Evolutionary conservation across 495 filamentous ascomycete species (phyloP).

Genomic region (Neurospora sublineolata): DNA sequence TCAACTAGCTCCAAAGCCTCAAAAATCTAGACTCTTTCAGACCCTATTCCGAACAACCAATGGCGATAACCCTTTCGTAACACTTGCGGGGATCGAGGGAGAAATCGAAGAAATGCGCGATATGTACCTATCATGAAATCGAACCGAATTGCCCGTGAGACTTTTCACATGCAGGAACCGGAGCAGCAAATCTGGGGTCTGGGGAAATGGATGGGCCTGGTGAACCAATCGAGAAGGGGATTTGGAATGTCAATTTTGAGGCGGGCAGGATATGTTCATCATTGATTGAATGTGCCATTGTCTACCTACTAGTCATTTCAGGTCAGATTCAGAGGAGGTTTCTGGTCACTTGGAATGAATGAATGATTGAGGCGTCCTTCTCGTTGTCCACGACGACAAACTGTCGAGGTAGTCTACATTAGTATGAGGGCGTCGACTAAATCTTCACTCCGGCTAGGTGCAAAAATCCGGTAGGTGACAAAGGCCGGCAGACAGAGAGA

Average conservation of each 20-base stretch:
- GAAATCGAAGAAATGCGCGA: neutral
- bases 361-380: too few species aligned
- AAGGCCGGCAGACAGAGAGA: too few species aligned
- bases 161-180: neutral
- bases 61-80: neutral
- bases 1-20: neutral
- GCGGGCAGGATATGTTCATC: neutral
- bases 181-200: neutral
- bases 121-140: neutral
- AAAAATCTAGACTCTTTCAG: neutral
- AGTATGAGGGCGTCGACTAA: too few species aligned
- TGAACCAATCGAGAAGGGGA: neutral
- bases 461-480: too few species aligned
- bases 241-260: neutral
- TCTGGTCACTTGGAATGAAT: too few species aligned
- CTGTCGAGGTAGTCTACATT: too few species aligned
- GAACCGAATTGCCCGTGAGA: neutral
- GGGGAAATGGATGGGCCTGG: neutral
- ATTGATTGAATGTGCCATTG: too few species aligned
- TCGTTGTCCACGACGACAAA: too few species aligned
- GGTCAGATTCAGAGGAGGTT: too few species aligned
- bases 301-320: too few species aligned
- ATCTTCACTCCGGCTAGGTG: too few species aligned
- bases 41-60: neutral
- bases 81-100: neutral